phyloP scores from a whole-genome alignment of 164 flowering plant species.

The Stephania japonica region DNA sequence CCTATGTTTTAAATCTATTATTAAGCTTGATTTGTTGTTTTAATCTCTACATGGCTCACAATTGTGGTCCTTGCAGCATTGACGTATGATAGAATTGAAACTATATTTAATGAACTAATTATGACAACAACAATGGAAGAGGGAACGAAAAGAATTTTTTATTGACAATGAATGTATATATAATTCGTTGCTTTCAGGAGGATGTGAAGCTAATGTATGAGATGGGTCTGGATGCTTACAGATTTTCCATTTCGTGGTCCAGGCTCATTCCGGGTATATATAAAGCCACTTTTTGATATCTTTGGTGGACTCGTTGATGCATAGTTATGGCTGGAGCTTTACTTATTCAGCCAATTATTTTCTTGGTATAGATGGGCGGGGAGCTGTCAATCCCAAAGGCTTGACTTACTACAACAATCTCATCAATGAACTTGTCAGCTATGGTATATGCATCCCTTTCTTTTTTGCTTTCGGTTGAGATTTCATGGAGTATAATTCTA shows the following conservation, averaged over 20 bases:
- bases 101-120: no score
- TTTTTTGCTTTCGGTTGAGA: no score
- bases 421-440: background rate
- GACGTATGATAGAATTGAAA: no score
- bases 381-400: conserved; percentile 11
- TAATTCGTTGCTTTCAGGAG: no score
- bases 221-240: conserved; percentile 1
- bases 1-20: no score
- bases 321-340: background rate
- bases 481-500: background rate
- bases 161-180: no score
- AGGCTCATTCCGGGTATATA: background rate
- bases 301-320: background rate
- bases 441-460: background rate
- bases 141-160: no score
- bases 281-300: background rate
- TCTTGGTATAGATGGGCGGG: conserved; percentile 5
- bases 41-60: no score
- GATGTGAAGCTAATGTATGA: background rate
- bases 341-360: background rate
- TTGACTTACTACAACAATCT: background rate
- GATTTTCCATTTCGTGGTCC: conserved; percentile 4
- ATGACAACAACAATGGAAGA: no score
- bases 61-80: no score
- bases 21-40: no score